Evolutionary conservation across 345 rosid genomes (phyloP).

Genomic region (Ceriops decandra): DNA sequence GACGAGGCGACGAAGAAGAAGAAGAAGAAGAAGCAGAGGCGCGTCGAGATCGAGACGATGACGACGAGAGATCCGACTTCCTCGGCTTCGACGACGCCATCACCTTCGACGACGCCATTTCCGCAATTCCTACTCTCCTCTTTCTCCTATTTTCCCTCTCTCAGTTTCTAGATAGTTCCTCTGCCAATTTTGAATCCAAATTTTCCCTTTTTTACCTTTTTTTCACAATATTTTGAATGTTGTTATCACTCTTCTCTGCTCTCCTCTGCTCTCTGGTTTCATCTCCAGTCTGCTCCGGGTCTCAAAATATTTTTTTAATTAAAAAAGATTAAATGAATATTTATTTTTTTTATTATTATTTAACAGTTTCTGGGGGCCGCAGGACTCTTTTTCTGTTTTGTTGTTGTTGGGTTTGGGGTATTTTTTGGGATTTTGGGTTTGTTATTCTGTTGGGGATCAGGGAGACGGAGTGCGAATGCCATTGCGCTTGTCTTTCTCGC

Average conservation of each 20-base stretch:
- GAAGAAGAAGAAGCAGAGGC: slow-evolving; percentile 40
- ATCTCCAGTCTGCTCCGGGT: too few species aligned
- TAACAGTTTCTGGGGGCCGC: too few species aligned
- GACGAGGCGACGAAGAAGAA: slow-evolving; percentile 13
- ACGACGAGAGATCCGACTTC: slow-evolving; percentile 48
- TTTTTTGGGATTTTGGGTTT: slow-evolving; percentile 11
- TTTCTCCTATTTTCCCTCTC: slow-evolving; percentile 1
- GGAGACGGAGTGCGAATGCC: slow-evolving; percentile 19
- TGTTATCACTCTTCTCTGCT: too few species aligned
- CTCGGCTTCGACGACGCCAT: slow-evolving; percentile 62
- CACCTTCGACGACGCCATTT: slow-evolving; percentile 64
- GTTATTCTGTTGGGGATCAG: slow-evolving; percentile 36
- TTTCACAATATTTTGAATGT: not conserved
- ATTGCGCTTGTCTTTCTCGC: too few species aligned
- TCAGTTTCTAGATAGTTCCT: slow-evolving; percentile 1
- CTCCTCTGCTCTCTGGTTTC: too few species aligned
- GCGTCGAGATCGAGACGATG: slow-evolving; percentile 39
- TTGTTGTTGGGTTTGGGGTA: not conserved
- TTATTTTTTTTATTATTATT: too few species aligned
- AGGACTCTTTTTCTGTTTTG: not conserved
- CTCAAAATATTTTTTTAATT: too few species aligned
- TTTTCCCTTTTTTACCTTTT: not conserved
- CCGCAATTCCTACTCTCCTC: slow-evolving; percentile 11
- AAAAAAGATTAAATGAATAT: too few species aligned
- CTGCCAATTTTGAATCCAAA: not conserved